Base-by-base conservation (phyloP, 768 basidiomycete species). In the Hygrocybe coccinea region DNA sequence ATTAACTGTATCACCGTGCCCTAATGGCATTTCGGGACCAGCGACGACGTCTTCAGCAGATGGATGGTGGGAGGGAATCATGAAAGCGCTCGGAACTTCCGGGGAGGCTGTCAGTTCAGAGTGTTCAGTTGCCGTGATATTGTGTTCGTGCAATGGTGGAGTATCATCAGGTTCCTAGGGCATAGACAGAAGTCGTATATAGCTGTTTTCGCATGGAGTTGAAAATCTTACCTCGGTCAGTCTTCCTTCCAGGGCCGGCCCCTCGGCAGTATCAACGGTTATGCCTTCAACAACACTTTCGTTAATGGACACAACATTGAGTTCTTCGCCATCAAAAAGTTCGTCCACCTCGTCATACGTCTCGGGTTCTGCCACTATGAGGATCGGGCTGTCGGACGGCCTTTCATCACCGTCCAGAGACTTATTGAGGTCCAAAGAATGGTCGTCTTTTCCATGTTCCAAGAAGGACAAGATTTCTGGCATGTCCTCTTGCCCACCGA, bases 141-240 rank as follows among this genome's bases (percentile, higher is more conserved):
- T 3, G 8, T 8, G 29, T 3, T 29, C 29, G 29, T 29, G 29
- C 29, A 29, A 8, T 29, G 29, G 8, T 29, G 4, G 29, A 29
- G 29, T 3, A 4, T 29, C 29, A 8, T 29, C 29, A 29, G 8
- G 29, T 29, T 29, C 29, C n/a, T 46, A 46, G 44, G 4, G 33
- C 4, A 39, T 12, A 37, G 21, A 34, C 19, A 34, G 47, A 24
- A 36, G 5, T 24, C 6, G n/a, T 36, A n/a, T n/a, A n/a, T n/a
- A 22, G 33, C 33, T 2, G 35, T 34, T 34, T 36, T 34, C n/a
- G 55, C 10, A 7, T 9, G 10, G 33, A 36, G 21, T 22, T 46
- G 56, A 39, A 19, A 62, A 70, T 46, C 44, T 46, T 57, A 76
- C 75, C 68, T 63, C 68, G 11, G 66, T 70, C 15, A 56, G 50